phyloP scores from a whole-genome alignment of 441 rosid species.

The Brassica hybrid region DNA sequence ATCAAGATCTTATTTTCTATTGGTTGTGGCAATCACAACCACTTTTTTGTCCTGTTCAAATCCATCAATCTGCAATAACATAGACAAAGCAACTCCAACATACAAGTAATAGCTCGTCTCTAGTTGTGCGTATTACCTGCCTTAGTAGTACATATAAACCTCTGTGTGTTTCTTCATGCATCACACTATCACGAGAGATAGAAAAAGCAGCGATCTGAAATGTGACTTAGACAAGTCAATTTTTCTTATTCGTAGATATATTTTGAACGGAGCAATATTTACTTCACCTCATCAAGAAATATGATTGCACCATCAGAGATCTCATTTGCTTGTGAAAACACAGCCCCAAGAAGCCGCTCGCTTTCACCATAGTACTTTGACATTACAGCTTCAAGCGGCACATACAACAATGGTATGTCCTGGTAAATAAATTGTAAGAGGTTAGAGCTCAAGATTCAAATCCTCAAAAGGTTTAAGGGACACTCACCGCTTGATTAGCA shows the following conservation, averaged over 20 bases:
- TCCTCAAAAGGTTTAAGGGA: not conserved
- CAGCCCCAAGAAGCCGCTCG: slow-evolving; percentile 81
- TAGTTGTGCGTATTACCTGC: slow-evolving; percentile 56
- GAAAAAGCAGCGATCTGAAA: slow-evolving; percentile 93
- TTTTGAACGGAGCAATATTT: not conserved
- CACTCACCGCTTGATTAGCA: slow-evolving; percentile 84
- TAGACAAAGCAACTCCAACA: not conserved
- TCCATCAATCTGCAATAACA: slow-evolving; percentile 76
- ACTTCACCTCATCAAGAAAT: slow-evolving; percentile 88
- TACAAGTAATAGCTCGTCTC: not conserved
- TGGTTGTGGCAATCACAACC: slow-evolving; percentile 90
- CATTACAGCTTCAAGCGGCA: slow-evolving; percentile 91
- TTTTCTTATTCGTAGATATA: not conserved
- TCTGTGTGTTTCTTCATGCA: slow-evolving; percentile 95
- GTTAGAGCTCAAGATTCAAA: slow-evolving; percentile 4
- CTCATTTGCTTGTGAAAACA: slow-evolving; percentile 86
- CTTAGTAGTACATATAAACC: slow-evolving; percentile 83
- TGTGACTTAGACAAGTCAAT: not conserved
- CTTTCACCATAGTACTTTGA: slow-evolving; percentile 96
- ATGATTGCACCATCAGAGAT: slow-evolving; percentile 83
- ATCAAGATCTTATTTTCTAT: slow-evolving; percentile 93
- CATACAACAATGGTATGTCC: slow-evolving; percentile 89
- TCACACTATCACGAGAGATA: slow-evolving; percentile 74
- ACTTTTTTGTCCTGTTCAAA: slow-evolving; percentile 94
- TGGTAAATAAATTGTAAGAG: slow-evolving; percentile 35